Conservation (phyloP, 495 filamentous ascomycete genomes). For the Penicillium cataractarum region DNA sequence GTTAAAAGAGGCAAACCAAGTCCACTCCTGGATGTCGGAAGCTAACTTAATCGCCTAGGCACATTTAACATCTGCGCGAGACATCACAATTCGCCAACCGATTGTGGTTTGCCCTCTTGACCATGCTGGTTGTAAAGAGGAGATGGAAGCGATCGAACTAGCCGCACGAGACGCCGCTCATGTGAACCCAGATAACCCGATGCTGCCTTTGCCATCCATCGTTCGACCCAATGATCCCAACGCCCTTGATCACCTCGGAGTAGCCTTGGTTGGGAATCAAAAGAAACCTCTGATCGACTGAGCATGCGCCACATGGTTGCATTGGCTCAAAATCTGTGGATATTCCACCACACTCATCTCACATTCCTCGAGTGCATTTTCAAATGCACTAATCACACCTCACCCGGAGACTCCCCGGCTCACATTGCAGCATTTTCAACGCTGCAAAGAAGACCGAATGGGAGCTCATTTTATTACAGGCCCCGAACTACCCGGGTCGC, state of each 20-base stretch:
- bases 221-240: constrained; percentile 75
- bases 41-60: constrained; percentile 58
- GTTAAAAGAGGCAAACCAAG: background rate
- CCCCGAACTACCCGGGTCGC: background rate
- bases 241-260: constrained; percentile 74
- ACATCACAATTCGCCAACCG: constrained; percentile 87
- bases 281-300: constrained; percentile 92
- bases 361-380: too few species aligned
- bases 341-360: background rate
- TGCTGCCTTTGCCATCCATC: constrained; percentile 81
- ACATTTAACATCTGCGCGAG: constrained; percentile 84
- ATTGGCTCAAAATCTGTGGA: background rate
- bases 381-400: background rate
- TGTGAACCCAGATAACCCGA: constrained; percentile 84
- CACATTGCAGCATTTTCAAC: background rate
- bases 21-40: too few species aligned
- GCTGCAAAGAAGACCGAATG: constrained; percentile 1
- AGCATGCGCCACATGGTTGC: constrained; percentile 5
- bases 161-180: constrained; percentile 89
- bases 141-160: constrained; percentile 97
- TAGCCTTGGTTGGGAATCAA: constrained; percentile 81
- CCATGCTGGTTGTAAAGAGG: constrained; percentile 92
- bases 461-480: constrained; percentile 1
- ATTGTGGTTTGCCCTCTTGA: constrained; percentile 97
- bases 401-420: background rate